Evolutionary conservation across 805 yeast genomes (phyloP).

Genomic region (Starmerella cellae): DNA sequence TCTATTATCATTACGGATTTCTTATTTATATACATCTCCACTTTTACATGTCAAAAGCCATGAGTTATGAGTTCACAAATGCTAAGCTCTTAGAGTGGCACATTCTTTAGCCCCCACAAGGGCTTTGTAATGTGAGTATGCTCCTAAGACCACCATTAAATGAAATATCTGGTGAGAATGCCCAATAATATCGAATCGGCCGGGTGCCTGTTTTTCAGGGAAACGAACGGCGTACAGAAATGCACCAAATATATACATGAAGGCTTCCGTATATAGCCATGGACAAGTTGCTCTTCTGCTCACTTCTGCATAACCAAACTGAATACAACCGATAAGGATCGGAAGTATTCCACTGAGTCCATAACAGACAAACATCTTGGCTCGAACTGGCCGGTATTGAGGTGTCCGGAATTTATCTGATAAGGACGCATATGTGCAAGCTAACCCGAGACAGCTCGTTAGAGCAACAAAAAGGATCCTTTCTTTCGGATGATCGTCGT

Average conservation of each 20-base stretch:
- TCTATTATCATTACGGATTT: too few species aligned
- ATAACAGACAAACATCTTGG: constrained; percentile 63
- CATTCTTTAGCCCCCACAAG: constrained; percentile 4
- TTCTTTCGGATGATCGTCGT: constrained; percentile 28
- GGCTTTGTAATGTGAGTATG: constrained; percentile 49
- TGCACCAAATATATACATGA: constrained; percentile 69
- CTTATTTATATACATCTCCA: too few species aligned
- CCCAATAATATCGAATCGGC: constrained; percentile 55
- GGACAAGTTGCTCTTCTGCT: constrained; percentile 39
- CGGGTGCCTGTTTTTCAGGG: constrained; percentile 61
- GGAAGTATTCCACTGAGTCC: constrained; percentile 72
- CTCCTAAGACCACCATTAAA: constrained; percentile 60
- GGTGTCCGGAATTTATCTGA: constrained; percentile 54
- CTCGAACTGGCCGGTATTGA: constrained; percentile 62
- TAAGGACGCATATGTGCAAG: constrained; percentile 52
- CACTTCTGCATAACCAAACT: constrained; percentile 40
- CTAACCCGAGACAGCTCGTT: constrained; percentile 42
- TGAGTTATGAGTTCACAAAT: too few species aligned
- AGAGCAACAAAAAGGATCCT: constrained; percentile 30
- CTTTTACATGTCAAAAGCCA: too few species aligned
- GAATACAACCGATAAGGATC: constrained; percentile 38
- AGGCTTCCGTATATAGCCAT: constrained; percentile 59
- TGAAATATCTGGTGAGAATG: constrained; percentile 82
- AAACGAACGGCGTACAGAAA: constrained; percentile 59
- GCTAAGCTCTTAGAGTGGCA: background rate